These are phyloP conservation scores for Mesembryanthemum crystallinum DNA, from an alignment of 148 eudicot species.

Conservation along the genomic window DNA sequence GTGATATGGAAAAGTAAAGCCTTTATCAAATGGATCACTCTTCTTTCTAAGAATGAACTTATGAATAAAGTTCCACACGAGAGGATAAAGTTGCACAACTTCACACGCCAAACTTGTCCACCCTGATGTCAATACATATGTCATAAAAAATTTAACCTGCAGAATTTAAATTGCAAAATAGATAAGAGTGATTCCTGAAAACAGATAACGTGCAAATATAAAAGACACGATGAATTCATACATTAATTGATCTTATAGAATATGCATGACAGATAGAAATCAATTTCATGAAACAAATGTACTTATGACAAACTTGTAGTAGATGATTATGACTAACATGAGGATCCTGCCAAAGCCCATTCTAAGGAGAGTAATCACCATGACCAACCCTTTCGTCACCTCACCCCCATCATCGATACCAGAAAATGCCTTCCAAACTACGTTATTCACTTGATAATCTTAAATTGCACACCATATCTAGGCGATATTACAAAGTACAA, in stretches of 20 bases:
- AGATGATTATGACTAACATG: neutral
- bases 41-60: slow-evolving; percentile 51
- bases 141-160: slow-evolving; percentile 87
- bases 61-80: slow-evolving; percentile 51
- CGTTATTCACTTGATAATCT: neutral
- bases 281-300: neutral
- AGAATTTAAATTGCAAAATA: slow-evolving; percentile 13
- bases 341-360: neutral
- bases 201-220: neutral
- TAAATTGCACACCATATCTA: neutral
- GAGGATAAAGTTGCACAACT: slow-evolving; percentile 75
- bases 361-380: neutral
- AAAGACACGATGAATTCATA: too few relatives aligned
- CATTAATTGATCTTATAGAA: neutral
- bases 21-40: slow-evolving; percentile 46
- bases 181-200: neutral
- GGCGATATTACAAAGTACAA: neutral
- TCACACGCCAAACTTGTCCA: slow-evolving; percentile 95
- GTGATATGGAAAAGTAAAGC: slow-evolving; percentile 84
- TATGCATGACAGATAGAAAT: slow-evolving; percentile 7
- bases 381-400: too few relatives aligned
- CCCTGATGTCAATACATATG: slow-evolving; percentile 90
- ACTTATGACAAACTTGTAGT: neutral
- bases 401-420: too few relatives aligned
- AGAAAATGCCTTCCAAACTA: neutral